These are phyloP conservation scores for Penicillium aurantiogriseum DNA, from an alignment of 2,329 filamentous ascomycete genomes.

Conservation along the genomic window DNA sequence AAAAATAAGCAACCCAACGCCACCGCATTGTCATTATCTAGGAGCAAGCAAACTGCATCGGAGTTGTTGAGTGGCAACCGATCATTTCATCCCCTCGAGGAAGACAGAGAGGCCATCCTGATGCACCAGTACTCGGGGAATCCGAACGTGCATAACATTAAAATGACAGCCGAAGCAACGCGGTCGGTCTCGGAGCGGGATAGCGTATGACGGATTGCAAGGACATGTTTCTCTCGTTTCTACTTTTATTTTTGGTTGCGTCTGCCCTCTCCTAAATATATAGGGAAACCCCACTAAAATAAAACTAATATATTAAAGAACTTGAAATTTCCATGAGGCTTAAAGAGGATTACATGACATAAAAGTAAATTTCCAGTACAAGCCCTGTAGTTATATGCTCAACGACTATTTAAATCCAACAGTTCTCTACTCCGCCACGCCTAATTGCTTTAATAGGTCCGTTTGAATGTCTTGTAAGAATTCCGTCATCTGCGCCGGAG, in stretches of 20 bases:
- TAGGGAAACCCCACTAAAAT: neutral
- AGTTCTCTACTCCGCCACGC: neutral
- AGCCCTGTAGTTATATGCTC: neutral
- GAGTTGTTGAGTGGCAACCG: neutral
- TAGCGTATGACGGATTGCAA: neutral
- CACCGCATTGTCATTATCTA: neutral
- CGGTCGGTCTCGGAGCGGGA: neutral
- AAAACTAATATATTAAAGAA: neutral
- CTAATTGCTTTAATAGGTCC: neutral
- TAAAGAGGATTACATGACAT: neutral
- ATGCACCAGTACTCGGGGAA: neutral
- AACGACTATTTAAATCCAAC: neutral
- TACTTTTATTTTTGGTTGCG: neutral
- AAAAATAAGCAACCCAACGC: neutral
- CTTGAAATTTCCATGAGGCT: neutral
- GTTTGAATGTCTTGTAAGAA: conserved; percentile 12
- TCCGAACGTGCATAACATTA: neutral
- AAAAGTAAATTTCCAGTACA: neutral
- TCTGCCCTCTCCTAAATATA: neutral
- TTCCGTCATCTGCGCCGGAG: conserved; percentile 21
- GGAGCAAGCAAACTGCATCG: neutral
- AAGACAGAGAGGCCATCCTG: neutral
- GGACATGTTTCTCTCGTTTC: neutral
- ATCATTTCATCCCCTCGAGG: neutral
- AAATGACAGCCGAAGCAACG: neutral